A percentile compares a stretch with the other conserved stretches of the same genome.
Conservation (phyloP, 163 green algal genomes). For the Trebouxia gelatinosa region DNA sequence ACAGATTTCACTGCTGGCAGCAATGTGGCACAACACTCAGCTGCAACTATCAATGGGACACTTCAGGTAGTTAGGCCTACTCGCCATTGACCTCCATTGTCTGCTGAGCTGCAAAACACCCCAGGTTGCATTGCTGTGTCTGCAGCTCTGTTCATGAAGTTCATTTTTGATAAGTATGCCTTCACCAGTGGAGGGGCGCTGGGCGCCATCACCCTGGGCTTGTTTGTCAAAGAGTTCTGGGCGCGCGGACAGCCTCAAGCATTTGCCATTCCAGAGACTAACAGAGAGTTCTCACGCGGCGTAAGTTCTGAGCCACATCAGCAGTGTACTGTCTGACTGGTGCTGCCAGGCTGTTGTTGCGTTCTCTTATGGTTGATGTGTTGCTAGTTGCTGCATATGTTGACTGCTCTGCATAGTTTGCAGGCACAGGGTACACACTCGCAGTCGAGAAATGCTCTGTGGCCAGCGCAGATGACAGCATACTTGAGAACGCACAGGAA, state of each 20-base stretch:
- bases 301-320: too few species aligned
- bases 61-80: too few species aligned
- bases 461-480: background rate
- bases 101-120: too few species aligned
- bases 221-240: conserved; percentile 68
- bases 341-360: background rate
- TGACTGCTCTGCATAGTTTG: background rate
- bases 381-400: background rate
- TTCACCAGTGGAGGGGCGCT: conserved; percentile 73
- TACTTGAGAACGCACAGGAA: background rate
- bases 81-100: too few species aligned
- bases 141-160: conserved; percentile 67
- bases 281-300: conserved; percentile 1
- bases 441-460: background rate
- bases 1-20: too few species aligned
- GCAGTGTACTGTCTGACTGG: too few species aligned
- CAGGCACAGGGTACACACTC: background rate
- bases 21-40: too few species aligned
- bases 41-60: too few species aligned
- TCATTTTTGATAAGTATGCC: conserved; percentile 67
- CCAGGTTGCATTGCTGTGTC: too few species aligned
- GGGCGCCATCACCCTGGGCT: conserved; percentile 57
- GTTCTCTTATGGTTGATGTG: background rate
- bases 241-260: conserved; percentile 48
- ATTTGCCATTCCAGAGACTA: conserved; percentile 22